phyloP scores from a whole-genome alignment of 345 rosid species.

The Brassica nigra region DNA sequence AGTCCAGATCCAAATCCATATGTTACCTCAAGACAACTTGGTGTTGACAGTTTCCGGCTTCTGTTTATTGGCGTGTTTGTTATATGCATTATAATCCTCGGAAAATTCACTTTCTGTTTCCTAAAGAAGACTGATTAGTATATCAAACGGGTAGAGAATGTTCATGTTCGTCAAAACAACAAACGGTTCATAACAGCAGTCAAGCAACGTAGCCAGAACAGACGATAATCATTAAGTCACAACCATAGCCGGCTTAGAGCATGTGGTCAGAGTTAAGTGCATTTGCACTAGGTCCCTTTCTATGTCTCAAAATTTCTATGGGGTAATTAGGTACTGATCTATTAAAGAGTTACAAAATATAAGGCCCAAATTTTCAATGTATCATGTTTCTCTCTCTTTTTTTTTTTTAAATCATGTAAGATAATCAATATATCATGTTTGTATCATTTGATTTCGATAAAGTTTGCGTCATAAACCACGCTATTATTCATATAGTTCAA shows the following conservation, averaged over 20 bases:
- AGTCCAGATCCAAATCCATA: conserved; percentile 31
- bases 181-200: not conserved
- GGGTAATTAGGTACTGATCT: too few relatives aligned
- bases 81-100: conserved; percentile 33
- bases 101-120: conserved; percentile 31
- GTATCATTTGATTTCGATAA: not conserved
- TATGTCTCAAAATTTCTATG: too few relatives aligned
- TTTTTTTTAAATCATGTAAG: not conserved
- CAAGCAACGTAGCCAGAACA: not conserved
- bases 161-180: conserved; percentile 2
- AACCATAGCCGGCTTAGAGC: not conserved
- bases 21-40: conserved; percentile 41
- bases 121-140: conserved; percentile 4
- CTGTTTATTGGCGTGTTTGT: conserved; percentile 39
- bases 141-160: not conserved
- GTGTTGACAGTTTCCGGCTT: conserved; percentile 49
- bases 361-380: too few relatives aligned
- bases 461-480: too few relatives aligned
- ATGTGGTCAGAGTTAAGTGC: not conserved
- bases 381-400: too few relatives aligned
- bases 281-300: not conserved
- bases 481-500: too few relatives aligned
- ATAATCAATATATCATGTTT: not conserved
- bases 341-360: too few relatives aligned
- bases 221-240: not conserved